Conservation (phyloP, 75 land plant genomes). For the Cryptomeria japonica region DNA sequence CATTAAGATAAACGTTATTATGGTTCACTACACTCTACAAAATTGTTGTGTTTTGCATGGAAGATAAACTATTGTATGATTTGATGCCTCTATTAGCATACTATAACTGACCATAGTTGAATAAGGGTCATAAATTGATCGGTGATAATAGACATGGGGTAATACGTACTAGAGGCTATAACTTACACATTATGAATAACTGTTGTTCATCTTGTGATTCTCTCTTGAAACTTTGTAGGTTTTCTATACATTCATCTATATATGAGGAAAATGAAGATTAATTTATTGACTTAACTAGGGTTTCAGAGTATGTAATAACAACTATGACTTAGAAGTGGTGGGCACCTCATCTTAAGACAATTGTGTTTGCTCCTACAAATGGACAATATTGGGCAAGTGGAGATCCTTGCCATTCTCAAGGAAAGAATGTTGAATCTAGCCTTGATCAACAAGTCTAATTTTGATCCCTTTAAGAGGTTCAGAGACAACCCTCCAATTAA, state of each 20-base stretch:
- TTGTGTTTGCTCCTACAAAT: slow-evolving; percentile 50
- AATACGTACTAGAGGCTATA: no score
- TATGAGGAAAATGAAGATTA: slow-evolving; percentile 67
- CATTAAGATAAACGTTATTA: no score
- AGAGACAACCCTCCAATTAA: slow-evolving; percentile 10
- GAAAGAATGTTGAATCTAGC: slow-evolving; percentile 12
- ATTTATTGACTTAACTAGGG: slow-evolving; percentile 25
- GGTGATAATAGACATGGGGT: no score
- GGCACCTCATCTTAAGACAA: slow-evolving; percentile 58
- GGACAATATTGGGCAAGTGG: slow-evolving; percentile 2
- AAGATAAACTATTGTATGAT: no score
- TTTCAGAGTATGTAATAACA: slow-evolving; percentile 42
- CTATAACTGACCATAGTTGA: no score
- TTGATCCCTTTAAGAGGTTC: slow-evolving; percentile 35
- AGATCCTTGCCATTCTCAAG: not conserved
- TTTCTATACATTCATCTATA: not conserved
- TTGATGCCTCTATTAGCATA: no score
- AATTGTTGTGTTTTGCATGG: no score
- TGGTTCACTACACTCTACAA: no score
- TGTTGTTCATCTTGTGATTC: no score
- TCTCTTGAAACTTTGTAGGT: no score
- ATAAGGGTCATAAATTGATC: no score
- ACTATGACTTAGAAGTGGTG: slow-evolving; percentile 43
- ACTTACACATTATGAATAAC: no score
- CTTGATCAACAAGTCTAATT: slow-evolving; percentile 46